phyloP scores from a whole-genome alignment of 345 rosid species.

The Rhodamnia rubescens region DNA sequence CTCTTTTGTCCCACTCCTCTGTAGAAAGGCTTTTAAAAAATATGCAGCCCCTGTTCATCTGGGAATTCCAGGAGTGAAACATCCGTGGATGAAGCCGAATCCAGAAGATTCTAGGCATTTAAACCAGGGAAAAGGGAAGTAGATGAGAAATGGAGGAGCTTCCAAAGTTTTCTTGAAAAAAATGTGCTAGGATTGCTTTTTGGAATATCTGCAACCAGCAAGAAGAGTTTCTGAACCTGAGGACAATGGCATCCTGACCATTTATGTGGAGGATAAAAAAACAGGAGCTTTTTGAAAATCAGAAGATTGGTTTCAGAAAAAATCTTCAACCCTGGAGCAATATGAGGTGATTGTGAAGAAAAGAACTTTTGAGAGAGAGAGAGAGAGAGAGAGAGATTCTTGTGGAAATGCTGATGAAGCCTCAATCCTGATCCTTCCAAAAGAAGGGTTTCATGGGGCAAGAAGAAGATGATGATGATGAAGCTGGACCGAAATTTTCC shows the following conservation, averaged over 20 bases:
- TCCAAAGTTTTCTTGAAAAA: conserved; percentile 5
- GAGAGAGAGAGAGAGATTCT: background rate
- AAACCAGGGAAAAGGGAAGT: background rate
- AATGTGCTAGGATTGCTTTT: background rate
- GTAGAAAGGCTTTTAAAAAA: conserved; percentile 27
- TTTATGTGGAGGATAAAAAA: background rate
- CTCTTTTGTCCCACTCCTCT: background rate
- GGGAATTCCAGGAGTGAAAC: background rate
- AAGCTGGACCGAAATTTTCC: conserved; percentile 11
- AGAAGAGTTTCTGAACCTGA: background rate
- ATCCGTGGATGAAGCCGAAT: background rate
- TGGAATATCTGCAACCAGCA: conserved; percentile 8
- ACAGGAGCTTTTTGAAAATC: background rate
- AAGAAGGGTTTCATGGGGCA: conserved; percentile 57
- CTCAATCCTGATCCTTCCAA: conserved; percentile 43
- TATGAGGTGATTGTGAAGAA: background rate
- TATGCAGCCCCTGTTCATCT: conserved; percentile 24
- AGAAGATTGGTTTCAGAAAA: background rate
- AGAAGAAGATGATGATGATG: conserved; percentile 35
- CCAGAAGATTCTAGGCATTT: background rate
- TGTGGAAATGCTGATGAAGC: background rate
- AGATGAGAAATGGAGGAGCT: background rate
- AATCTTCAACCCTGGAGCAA: background rate
- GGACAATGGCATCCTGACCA: background rate
- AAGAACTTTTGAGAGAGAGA: background rate